Evolutionary conservation across 2,329 filamentous ascomycete species (phyloP), one percentile per base, ranked within the genome.

Genomic region (Trichoderma sp.): DNA sequence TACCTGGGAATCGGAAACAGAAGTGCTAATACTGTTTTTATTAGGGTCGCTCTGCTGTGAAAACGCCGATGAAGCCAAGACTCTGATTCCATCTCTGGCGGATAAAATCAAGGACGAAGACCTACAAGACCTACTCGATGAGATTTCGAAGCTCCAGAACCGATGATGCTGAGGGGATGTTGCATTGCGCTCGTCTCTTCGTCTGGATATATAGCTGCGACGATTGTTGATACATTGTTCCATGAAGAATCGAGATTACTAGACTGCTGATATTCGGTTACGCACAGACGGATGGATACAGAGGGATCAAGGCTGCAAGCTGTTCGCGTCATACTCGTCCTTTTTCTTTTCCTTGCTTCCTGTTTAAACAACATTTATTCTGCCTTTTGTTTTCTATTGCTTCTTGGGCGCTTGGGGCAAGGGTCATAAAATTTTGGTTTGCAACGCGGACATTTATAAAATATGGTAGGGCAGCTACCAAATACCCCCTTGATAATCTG

Each of bases 41-140:
- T 14, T 13, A 96, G 94, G 94, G 40, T 97, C 93, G 37, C 85
- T 99, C 49, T 97, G 94, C 81, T 97, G 94, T 78, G 94, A 97
- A 76, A 91, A 90, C 56, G 91, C 93, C 70, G 96, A 99, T 78
- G 96, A 99, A 82, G 96, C 96, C 71, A 97, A 97, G 83, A 97
- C 93, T 10, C 86, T 99, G 70, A 97, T 99, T 72, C 96, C 96
- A 1, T 97, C 88, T 69, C 81, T 99, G 62, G 87, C 90, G 74
- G 90, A 94, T 80, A 99, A 99, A 83, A 96, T 98, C 76, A 87
- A 87, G 71, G 95, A 98, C 78, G 92, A 93, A 43, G 93, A 97
- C 74, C 82, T 99, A 72, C 91, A 97, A 80, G 91, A 94, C 72
- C 84, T 98, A 69, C 86, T 99, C 69, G 91, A 97, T 77, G 94